Evolutionary conservation across 352 stramenopile genomes (phyloP), one percentile per base, ranked within the genome.

Genomic region (Elongisporangium prolatum): DNA sequence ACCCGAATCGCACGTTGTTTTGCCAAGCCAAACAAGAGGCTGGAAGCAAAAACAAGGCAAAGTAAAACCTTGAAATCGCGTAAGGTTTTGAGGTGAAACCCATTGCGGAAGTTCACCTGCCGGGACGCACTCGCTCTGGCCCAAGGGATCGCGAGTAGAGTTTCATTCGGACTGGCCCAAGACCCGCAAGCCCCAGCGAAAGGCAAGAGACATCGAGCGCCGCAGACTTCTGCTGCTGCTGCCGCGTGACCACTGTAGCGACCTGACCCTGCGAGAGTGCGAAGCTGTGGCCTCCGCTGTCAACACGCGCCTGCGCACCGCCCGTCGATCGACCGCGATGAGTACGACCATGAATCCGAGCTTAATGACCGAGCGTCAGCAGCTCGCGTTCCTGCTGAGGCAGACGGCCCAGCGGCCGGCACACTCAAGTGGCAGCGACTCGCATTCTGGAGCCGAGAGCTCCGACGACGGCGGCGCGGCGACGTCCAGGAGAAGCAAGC

Each of bases 281-380:
- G 28, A 40, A 8, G 28, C 28, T 40, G 28, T 13, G 28, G 28
- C 28, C 28, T 40, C 28, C 28, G 28, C 28, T 40, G 28, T 13
- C 4, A 8, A 6, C 4, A 6, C 28, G 28, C 28, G 28, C 28
- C 28, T 14, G 28, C 14, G 28, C 28, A 40, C 28, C 28, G 28
- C 28, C 28, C 28, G 28, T 40, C 28, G 28, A 40, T 40, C 28
- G 28, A 40, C 38, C 58, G 65, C 56, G 22, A 57, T 16, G 61
- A 65, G 48, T 59, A 69, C 56, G 61, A 72, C 56, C 25, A 68
- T 86, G 67, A 69, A 92, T 54, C 74, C 77, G 49, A 86, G 73
- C 50, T 67, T 88, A 21, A 92, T 92, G 83, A 92, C 83, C 49
- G 83, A 92, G 68, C 78, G 83, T 10, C 83, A 92, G 62, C 83